These are phyloP conservation scores for Metschnikowia dekortorum DNA, from an alignment of 805 yeast genomes.

Conservation along the genomic window DNA sequence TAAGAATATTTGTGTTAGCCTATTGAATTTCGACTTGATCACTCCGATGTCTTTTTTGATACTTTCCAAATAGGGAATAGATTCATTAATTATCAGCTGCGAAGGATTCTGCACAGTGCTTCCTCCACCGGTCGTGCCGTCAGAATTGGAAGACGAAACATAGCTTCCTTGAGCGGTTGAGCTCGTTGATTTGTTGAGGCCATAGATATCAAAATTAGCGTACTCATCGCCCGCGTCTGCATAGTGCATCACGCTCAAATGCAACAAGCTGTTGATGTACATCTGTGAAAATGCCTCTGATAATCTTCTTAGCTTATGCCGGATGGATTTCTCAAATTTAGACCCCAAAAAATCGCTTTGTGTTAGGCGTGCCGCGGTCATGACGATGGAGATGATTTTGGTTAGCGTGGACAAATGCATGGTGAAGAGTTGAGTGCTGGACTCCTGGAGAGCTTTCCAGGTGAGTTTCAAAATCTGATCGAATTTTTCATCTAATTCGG, in stretches of 20 bases:
- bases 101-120: slow-evolving; percentile 3
- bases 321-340: slow-evolving; percentile 43
- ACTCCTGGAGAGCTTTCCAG: slow-evolving; percentile 47
- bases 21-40: slow-evolving; percentile 29
- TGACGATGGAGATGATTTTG: slow-evolving; percentile 48
- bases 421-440: slow-evolving; percentile 48
- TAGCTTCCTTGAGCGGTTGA: slow-evolving; percentile 10
- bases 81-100: slow-evolving; percentile 5
- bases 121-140: slow-evolving; percentile 8
- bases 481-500: slow-evolving; percentile 46
- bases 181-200: slow-evolving; percentile 20
- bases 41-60: slow-evolving; percentile 37
- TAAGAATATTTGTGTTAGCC: slow-evolving; percentile 26
- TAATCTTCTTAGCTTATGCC: slow-evolving; percentile 47
- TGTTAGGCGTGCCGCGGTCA: slow-evolving; percentile 51
- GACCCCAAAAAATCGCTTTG: slow-evolving; percentile 47
- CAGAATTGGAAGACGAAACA: slow-evolving; percentile 11
- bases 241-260: slow-evolving; percentile 42
- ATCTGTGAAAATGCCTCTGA: slow-evolving; percentile 56
- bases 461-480: slow-evolving; percentile 45
- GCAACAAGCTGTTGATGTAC: slow-evolving; percentile 61
- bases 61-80: slow-evolving; percentile 30
- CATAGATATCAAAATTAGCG: slow-evolving; percentile 28
- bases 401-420: slow-evolving; percentile 52
- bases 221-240: slow-evolving; percentile 24